These are phyloP conservation scores for grape (Vitis vinifera) DNA, from an alignment of 164 flowering plant species.

Conservation along the genomic window ASM3070453v1 NC_081807.1:13333501-13334000, in stretches of 20 bases:
- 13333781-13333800: background rate
- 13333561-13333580: constrained; percentile 91
- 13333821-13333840: constrained; percentile 56
- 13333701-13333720: background rate
- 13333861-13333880: constrained; percentile 79
- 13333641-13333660: constrained; percentile 67
- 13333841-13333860: constrained; percentile 72
- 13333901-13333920: constrained; percentile 92
- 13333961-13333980: constrained; percentile 89
- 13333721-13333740: background rate
- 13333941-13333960: constrained; percentile 73
- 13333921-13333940: constrained; percentile 63
- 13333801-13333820: background rate
- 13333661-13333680: constrained; percentile 79
- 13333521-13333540: constrained; percentile 97
- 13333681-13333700: constrained; percentile 54
- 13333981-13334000: constrained; percentile 78
- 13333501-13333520: constrained; percentile 90
- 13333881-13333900: constrained; percentile 81
- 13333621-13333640: constrained; percentile 78
- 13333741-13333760: background rate
- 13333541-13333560: constrained; percentile 94
- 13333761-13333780: background rate
- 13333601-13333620: constrained; percentile 86
- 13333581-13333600: constrained; percentile 87